Percentiles rank a stretch among this genome's conserved stretches.
Evolutionary conservation across 140 eudicot species (phyloP).

Genomic region (Oenanthe javanica): DNA sequence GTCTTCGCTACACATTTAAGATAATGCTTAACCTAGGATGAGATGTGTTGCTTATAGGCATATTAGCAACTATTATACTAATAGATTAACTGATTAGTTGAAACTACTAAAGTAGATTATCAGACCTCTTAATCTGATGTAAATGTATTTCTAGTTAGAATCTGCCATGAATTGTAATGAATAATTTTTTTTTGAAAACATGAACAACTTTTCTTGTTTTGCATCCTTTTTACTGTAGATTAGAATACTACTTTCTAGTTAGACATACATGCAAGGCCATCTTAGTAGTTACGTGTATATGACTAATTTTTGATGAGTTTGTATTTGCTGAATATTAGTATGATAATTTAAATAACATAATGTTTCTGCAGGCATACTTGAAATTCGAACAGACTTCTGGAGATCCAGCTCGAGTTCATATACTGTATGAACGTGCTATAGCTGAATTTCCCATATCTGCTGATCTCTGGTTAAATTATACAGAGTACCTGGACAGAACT

Average conservation of each 20-base stretch:
- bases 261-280: not conserved
- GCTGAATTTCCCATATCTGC: slow-evolving; percentile 69
- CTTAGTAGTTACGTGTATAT: not conserved
- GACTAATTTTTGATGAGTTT: not conserved
- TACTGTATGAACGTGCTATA: slow-evolving; percentile 82
- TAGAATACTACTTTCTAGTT: not conserved
- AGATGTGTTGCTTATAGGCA: not conserved
- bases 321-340: too few relatives aligned
- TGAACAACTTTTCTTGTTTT: not conserved
- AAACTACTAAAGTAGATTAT: not conserved
- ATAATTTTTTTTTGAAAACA: not conserved
- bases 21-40: not conserved
- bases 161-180: not conserved
- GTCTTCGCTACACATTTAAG: not conserved
- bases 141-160: not conserved
- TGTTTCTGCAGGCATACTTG: slow-evolving; percentile 58
- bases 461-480: slow-evolving; percentile 88
- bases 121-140: not conserved
- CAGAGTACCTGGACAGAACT: slow-evolving; percentile 65
- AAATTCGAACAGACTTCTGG: slow-evolving; percentile 78
- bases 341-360: not conserved
- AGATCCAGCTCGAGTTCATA: slow-evolving; percentile 86
- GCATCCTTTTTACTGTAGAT: not conserved
- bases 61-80: not conserved
- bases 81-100: not conserved